These are phyloP conservation scores for Rhypophila decipiens DNA, from an alignment of 495 filamentous ascomycete genomes.

Conservation along the genomic window DNA sequence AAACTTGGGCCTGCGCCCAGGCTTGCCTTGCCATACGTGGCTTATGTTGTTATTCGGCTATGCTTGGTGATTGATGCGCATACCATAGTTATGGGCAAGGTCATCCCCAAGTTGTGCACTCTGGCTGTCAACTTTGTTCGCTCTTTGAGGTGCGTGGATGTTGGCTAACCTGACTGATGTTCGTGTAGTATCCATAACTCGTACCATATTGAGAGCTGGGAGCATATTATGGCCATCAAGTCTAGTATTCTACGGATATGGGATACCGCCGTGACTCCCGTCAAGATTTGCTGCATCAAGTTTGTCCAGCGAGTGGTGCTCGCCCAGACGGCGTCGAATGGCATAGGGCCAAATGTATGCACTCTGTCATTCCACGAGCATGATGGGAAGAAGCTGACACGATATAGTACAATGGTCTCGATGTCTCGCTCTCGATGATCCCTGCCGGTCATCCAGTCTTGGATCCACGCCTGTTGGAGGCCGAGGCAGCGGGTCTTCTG, in stretches of 20 bases:
- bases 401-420: conserved; percentile 70
- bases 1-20: too few relatives aligned
- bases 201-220: conserved; percentile 73
- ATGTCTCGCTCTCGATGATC: conserved; percentile 79
- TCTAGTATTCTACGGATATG: conserved; percentile 77
- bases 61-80: too few relatives aligned
- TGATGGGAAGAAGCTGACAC: conserved; percentile 21
- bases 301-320: conserved; percentile 91
- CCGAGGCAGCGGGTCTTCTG: conserved; percentile 81
- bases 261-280: conserved; percentile 70
- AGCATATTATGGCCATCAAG: conserved; percentile 83
- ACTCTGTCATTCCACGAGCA: conserved; percentile 3
- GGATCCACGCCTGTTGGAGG: conserved; percentile 73
- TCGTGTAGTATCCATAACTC: conserved; percentile 70
- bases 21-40: too few relatives aligned
- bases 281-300: conserved; percentile 92
- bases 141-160: too few relatives aligned
- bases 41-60: too few relatives aligned
- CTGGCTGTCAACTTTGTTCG: too few relatives aligned
- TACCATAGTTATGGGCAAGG: not conserved
- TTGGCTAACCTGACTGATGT: not conserved
- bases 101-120: not conserved
- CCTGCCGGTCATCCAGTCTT: conserved; percentile 75
- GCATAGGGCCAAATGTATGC: conserved; percentile 78
- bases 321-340: conserved; percentile 76